Percentiles rank a stretch among this genome's conserved stretches.
Conservation (phyloP, 176 grass and related monocot species). For the Aegilops umbellulata region DNA sequence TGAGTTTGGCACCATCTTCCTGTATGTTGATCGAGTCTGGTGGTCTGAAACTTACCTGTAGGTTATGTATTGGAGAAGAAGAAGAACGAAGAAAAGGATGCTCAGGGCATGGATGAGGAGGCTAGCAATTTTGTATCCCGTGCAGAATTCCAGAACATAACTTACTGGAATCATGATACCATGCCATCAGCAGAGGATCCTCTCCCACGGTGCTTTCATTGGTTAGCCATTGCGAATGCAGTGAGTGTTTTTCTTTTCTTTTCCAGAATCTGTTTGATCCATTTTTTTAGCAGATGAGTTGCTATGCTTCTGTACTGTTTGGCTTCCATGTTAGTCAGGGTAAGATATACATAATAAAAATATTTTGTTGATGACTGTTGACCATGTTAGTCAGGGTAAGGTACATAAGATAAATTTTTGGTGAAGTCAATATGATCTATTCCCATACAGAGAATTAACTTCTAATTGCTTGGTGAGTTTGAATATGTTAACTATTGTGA, state of each 20-base stretch:
- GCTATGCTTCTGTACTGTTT: too few species aligned
- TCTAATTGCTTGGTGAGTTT: background rate
- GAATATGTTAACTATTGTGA: slow-evolving; percentile 51
- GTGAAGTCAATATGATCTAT: too few species aligned
- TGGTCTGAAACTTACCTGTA: slow-evolving; percentile 32
- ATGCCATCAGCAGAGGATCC: slow-evolving; percentile 80
- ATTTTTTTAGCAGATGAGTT: too few species aligned
- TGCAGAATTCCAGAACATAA: slow-evolving; percentile 74
- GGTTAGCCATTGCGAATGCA: slow-evolving; percentile 74
- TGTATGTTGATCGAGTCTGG: slow-evolving; percentile 1
- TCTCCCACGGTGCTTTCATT: slow-evolving; percentile 76
- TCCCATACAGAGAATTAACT: too few species aligned
- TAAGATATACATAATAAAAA: too few species aligned
- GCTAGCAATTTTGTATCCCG: slow-evolving; percentile 54
- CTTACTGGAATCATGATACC: slow-evolving; percentile 93
- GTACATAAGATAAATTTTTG: too few species aligned
- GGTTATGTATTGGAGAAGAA: slow-evolving; percentile 81
- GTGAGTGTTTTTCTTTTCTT: slow-evolving; percentile 40
- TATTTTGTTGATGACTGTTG: too few species aligned
- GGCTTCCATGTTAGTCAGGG: too few species aligned
- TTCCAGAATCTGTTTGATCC: too few species aligned
- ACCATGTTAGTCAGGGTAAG: too few species aligned
- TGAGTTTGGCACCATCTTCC: background rate
- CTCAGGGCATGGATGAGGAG: slow-evolving; percentile 41
- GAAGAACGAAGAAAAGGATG: slow-evolving; percentile 37